These are phyloP conservation scores for Kwoniella sp. DNA, from an alignment of 768 basidiomycete genomes.

Conservation along the genomic window DNA sequence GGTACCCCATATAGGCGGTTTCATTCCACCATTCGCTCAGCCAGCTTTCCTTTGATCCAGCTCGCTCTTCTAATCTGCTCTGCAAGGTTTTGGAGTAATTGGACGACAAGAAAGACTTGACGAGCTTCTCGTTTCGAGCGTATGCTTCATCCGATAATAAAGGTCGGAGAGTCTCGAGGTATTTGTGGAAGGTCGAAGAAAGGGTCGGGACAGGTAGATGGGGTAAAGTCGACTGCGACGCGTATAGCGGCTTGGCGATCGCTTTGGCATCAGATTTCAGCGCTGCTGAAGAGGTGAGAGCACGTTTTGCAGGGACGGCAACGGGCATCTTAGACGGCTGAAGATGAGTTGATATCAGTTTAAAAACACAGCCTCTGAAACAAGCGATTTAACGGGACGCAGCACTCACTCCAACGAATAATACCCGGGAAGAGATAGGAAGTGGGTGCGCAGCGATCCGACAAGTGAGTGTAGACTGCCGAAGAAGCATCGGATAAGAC, in stretches of 20 bases:
- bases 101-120: slow-evolving; percentile 70
- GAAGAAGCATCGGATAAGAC: slow-evolving; percentile 13
- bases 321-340: slow-evolving; percentile 13
- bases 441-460: slow-evolving; percentile 8
- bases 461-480: background rate
- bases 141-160: slow-evolving; percentile 70
- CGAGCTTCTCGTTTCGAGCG: slow-evolving; percentile 63
- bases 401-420: slow-evolving; percentile 3
- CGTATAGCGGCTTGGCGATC: slow-evolving; percentile 64
- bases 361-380: too few relatives aligned
- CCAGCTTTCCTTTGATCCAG: slow-evolving; percentile 72
- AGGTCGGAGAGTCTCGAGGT: slow-evolving; percentile 81
- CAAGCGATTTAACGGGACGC: background rate
- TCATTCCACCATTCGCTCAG: slow-evolving; percentile 99
- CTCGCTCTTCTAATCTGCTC: slow-evolving; percentile 72
- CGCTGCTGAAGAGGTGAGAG: slow-evolving; percentile 4
- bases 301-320: slow-evolving; percentile 12
- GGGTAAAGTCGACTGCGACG: slow-evolving; percentile 67
- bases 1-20: slow-evolving; percentile 79
- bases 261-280: slow-evolving; percentile 9
- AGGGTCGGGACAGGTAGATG: slow-evolving; percentile 82
- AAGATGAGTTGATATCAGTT: background rate
- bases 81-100: slow-evolving; percentile 75
- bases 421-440: slow-evolving; percentile 4
- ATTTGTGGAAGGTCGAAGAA: slow-evolving; percentile 78